Conservation (phyloP, 2,329 filamentous ascomycete species). For the Akanthomyces lecanii region DNA sequence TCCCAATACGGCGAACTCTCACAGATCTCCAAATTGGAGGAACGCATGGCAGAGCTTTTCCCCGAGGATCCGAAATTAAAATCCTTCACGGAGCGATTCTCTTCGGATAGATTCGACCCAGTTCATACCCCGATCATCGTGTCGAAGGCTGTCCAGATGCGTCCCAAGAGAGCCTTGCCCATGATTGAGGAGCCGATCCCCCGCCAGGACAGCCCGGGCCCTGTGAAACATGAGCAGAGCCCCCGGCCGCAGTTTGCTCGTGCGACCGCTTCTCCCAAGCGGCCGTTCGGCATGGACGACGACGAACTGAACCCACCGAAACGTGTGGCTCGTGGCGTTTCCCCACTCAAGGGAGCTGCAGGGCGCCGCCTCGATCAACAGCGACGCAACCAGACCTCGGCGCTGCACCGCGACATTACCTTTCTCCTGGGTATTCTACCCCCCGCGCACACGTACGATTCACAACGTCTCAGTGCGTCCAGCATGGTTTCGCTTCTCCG, state of each 20-base stretch:
- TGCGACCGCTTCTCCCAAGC: conserved; percentile 53
- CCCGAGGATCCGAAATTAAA: conserved; percentile 76
- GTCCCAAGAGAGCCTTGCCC: conserved; percentile 54
- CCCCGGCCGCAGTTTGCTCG: conserved; percentile 46
- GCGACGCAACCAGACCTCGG: conserved; percentile 57
- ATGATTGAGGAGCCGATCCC: conserved; percentile 50
- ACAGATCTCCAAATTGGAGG: conserved; percentile 86
- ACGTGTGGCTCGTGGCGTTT: conserved; percentile 84
- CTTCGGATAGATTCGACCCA: conserved; percentile 70
- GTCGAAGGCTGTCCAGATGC: conserved; percentile 74
- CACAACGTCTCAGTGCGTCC: conserved; percentile 63
- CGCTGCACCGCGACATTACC: conserved; percentile 67
- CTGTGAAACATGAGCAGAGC: conserved; percentile 35
- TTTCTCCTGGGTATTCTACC: conserved; percentile 71
- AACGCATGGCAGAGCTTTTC: conserved; percentile 89
- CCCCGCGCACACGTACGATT: conserved; percentile 65
- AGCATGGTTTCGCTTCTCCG: conserved; percentile 71
- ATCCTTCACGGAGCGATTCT: conserved; percentile 73
- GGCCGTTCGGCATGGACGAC: conserved; percentile 64
- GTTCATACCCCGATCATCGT: conserved; percentile 77
- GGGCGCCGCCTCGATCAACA: conserved; percentile 80
- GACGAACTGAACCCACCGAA: conserved; percentile 71
- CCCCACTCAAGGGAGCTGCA: conserved; percentile 86
- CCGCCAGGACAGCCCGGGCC: conserved; percentile 42
- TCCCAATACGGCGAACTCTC: conserved; percentile 88